Base-by-base conservation (phyloP, 495 filamentous ascomycete species). In the Penicillium crystallinum region DNA sequence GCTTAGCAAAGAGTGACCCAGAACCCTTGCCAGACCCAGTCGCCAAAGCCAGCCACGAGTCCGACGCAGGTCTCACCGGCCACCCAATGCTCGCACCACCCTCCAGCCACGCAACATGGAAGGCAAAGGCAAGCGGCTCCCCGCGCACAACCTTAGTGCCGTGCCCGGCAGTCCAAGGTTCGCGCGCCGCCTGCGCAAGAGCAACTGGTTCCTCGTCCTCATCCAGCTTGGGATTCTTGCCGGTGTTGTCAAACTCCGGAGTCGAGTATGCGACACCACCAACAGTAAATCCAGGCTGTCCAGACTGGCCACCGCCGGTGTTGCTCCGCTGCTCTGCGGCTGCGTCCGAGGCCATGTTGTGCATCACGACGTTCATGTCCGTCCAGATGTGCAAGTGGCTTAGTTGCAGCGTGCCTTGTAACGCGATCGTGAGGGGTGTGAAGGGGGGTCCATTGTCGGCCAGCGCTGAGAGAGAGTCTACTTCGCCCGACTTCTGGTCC, bases 321-420 rank as follows among this genome's bases (percentile, higher is more conserved):
- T 60, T 52, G 15, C 35, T 29, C 21, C 58, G 54, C 40, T 55
- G 34, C 27, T 59, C 69, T 47, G 53, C 70, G 15, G 42, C 62
- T 12, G 59, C 65, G 14, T 60, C 63, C 48, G 37, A 59, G 46
- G 75, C 70, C 15, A 81, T 82, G 53, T 85, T 90, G 64, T 96
- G 90, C 56, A 93, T 74, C 18, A 96, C 72, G 56, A 96, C 81
- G 67, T 97, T 97, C 66, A 98, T 78, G 54, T 86, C 80, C 8
- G 91, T 91, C 65, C 84, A 85, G 62, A 98, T 85, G 74, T 98
- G 93, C 55, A 98, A 76, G 65, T 98, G 93, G 61, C 83, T 88
- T 27, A 84, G 77, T 64, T 98, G 92, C 17, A 97, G 77, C 0
- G 88, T 92, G 15, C 93, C 93, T 38, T 91, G 83, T 18, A 98